phyloP scores from a whole-genome alignment of 2,329 filamentous ascomycete species.

The Ceratocystiopsis minuta region DNA sequence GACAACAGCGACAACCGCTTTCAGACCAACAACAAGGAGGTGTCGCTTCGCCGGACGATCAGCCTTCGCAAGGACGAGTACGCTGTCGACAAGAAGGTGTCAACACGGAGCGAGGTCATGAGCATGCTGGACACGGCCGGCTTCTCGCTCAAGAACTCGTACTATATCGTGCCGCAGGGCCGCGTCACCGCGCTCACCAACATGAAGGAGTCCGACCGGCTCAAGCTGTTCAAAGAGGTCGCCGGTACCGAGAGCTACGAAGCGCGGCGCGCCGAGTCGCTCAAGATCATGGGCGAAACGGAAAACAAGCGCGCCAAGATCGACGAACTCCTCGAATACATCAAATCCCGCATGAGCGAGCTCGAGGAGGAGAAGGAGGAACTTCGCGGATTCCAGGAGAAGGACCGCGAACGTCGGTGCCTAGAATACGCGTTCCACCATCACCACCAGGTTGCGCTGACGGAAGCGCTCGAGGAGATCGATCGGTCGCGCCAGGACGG shows the following conservation, averaged over 20 bases:
- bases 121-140: constrained; percentile 90
- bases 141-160: constrained; percentile 92
- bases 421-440: constrained; percentile 91
- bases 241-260: constrained; percentile 96
- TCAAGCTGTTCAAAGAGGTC: constrained; percentile 91
- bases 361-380: constrained; percentile 97
- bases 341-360: constrained; percentile 74
- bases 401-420: constrained; percentile 78
- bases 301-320: constrained; percentile 91
- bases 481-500: constrained; percentile 68
- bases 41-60: constrained; percentile 83
- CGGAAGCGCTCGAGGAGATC: constrained; percentile 61
- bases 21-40: constrained; percentile 77
- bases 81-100: constrained; percentile 85
- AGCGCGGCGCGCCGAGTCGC: constrained; percentile 69
- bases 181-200: constrained; percentile 92
- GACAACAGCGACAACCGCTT: constrained; percentile 96
- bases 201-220: constrained; percentile 88
- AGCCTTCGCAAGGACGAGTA: constrained; percentile 98
- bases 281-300: constrained; percentile 95
- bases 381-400: constrained; percentile 81
- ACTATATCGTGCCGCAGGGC: constrained; percentile 97
- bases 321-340: constrained; percentile 78
- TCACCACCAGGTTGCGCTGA: constrained; percentile 66
- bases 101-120: constrained; percentile 79